Evolutionary conservation across 225 moss, liverwort and hornwort genomes (phyloP), one percentile per base, ranked within the genome.

Genomic region (Neckera pumila): DNA sequence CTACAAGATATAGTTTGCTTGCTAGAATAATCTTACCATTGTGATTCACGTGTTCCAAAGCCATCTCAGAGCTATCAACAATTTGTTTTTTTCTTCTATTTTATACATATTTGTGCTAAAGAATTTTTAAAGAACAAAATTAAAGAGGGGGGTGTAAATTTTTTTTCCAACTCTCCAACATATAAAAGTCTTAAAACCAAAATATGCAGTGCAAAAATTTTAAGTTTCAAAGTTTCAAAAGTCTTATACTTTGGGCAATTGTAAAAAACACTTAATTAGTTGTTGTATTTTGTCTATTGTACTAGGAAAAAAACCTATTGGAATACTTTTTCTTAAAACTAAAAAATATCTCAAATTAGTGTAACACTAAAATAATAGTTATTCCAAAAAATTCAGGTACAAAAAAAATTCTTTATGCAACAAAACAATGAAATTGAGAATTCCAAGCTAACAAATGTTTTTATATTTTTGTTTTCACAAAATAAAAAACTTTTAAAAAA

Each of bases 331-430:
- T 71, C n/a, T 9, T 9, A 14, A 70, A 42, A 9, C 15, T 15
- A 27, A 42, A 27, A 38, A 72, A 9, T 42, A 71, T 42, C 27
- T 12, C 9, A 1, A 27, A 26, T 27, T 27, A 26, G 3, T 43
- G 9, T 16, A 72, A 9, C 7, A 27, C 0, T 72, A 26, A 43
- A 15, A 27, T 5, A 72, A 71, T 5, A 1, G n/a, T n/a, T 9
- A 72, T 0, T 28, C 0, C 6, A 1, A 16, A 16, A 43, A 28
- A 27, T 72, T 9, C 1, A 27, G 1, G 17, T 3, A 1, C 28
- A 17, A 72, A 3, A 69, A 28, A 43, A 43, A 17, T 43, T 28
- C 6, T 72, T 3, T 17, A 17, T 27, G 17, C 2, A 1, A 3
- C 16, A 72, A 27, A 71, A 40, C 26, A 40, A 6, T 28, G 0